Evolutionary conservation across 2,329 filamentous ascomycete genomes (phyloP), one percentile per base, ranked within the genome.

Genomic region (Westerdykella ornata): DNA sequence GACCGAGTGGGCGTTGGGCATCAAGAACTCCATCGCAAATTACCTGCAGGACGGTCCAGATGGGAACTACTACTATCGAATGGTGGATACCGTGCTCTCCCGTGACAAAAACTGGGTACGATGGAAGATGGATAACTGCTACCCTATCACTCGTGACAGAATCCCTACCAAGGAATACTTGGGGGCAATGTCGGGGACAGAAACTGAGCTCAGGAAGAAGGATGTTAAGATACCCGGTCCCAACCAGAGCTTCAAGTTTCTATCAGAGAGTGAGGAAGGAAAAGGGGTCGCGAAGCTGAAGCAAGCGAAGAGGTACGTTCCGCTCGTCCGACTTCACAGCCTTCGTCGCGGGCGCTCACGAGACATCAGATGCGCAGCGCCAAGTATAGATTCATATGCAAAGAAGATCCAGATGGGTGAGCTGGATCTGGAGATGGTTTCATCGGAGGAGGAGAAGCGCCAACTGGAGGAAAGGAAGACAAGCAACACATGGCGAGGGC

Each of bases 31-130:
- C 5, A 94, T 97, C 56, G 84, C 85, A 44, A 80, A 81, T 44
- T 95, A 96, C 65, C 76, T 98, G 42, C 84, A 85, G 59, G 76
- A 82, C 54, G 86, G 86, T 15, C 70, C 75, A 32, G 89, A 94
- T 57, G 92, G 92, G 20, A 85, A 87, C 49, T 94, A 94, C 66
- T 98, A 97, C 66, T 85, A 88, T 67, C 84, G 92, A 30, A 94
- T 97, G 80, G 88, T 98, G 22, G 90, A 97, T 63, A 97, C 89
- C 11, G 90, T 98, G 22, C 78, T 98, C 20, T 87, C 88, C 17
- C 78, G 92, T 48, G 92, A 99, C 66, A 97, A 96, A 72, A 96
- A 97, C 62, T 98, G 94, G 94, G 88, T 94, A 34, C 84, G 88
- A 48, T 99, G 92, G 92, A 99, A 99, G 69, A 83, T 90, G 45